Percentiles rank a stretch among this genome's conserved stretches.
Evolutionary conservation across 768 basidiomycete species (phyloP).

Genomic region (Pleurotus platypus): DNA sequence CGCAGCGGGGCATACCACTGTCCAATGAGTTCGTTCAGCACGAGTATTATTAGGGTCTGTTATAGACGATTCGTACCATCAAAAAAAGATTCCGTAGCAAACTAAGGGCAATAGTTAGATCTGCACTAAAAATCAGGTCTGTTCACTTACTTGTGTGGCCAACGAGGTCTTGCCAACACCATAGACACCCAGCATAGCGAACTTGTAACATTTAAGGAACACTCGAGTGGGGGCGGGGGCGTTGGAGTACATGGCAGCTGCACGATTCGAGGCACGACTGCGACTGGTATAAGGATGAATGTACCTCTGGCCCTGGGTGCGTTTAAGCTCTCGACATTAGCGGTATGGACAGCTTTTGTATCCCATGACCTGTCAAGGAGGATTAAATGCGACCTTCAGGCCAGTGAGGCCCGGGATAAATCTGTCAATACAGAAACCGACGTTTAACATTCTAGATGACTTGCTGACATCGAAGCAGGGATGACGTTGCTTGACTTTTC

Average conservation of each 20-base stretch:
- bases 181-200: constrained; percentile 22
- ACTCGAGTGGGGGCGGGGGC: neutral
- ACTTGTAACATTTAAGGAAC: constrained; percentile 16
- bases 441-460: constrained; percentile 8
- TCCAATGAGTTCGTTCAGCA: neutral
- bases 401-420: constrained; percentile 4
- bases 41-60: neutral
- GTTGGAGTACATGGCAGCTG: neutral
- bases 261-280: neutral
- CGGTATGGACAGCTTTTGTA: neutral
- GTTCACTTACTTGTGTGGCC: constrained; percentile 18
- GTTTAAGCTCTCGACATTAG: constrained; percentile 2
- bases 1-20: constrained; percentile 4
- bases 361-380: constrained; percentile 7
- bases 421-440: constrained; percentile 9
- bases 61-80: neutral
- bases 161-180: constrained; percentile 27
- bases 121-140: neutral
- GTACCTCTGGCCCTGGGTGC: constrained; percentile 1
- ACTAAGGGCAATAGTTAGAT: neutral
- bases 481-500: neutral
- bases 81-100: neutral
- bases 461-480: constrained; percentile 7
- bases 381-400: constrained; percentile 5
- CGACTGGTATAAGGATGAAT: neutral